Evolutionary conservation across 1,284 basidiomycete genomes (phyloP).

Genomic region (Tilletiopsis washingtonensis): DNA sequence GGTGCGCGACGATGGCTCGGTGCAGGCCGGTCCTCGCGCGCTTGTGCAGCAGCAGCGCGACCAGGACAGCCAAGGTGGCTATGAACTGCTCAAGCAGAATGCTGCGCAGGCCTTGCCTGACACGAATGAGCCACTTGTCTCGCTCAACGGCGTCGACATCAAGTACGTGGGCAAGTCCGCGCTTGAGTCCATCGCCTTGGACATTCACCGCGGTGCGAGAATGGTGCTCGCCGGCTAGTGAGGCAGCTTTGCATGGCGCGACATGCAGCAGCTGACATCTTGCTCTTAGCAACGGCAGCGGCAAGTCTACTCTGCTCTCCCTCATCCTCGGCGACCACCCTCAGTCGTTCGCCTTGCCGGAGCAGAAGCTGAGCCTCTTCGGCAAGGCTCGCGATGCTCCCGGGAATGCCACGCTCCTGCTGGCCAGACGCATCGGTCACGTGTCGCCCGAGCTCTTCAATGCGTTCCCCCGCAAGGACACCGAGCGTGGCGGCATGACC

Average conservation of each 20-base stretch:
- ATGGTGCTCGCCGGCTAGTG: conserved; percentile 47
- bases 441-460: conserved; percentile 83
- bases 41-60: background rate
- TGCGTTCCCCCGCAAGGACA: conserved; percentile 61
- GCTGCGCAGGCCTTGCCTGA: background rate
- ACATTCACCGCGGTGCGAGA: conserved; percentile 17
- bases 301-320: conserved; percentile 91
- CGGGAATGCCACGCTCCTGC: conserved; percentile 26
- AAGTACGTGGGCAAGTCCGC: conserved; percentile 62
- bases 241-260: background rate
- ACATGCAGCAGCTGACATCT: background rate
- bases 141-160: conserved; percentile 63
- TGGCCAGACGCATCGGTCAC: conserved; percentile 54
- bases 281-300: conserved; percentile 53
- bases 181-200: conserved; percentile 21
- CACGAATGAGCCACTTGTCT: conserved; percentile 50
- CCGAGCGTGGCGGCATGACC: conserved; percentile 27
- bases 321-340: conserved; percentile 89
- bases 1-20: conserved; percentile 53
- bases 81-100: conserved; percentile 6
- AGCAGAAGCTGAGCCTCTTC: conserved; percentile 28
- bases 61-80: conserved; percentile 7
- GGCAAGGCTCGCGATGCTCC: conserved; percentile 27
- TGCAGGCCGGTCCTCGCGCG: conserved; percentile 29
- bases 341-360: conserved; percentile 64